Evolutionary conservation across 2,329 filamentous ascomycete species (phyloP).

Genomic region (Penicillium capsulatum): DNA sequence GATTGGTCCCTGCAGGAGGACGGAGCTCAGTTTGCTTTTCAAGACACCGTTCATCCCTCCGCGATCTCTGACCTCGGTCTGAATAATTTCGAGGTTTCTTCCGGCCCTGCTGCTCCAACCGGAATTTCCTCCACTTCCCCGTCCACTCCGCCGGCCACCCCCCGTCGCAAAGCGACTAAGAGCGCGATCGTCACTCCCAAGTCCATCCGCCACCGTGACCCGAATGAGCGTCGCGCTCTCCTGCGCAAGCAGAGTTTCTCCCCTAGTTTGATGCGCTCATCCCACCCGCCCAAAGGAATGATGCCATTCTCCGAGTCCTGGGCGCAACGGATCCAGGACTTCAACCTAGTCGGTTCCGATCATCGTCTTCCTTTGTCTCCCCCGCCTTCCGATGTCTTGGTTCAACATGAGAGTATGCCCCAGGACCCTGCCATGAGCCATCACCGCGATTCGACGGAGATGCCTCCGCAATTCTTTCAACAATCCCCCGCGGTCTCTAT

Average conservation of each 20-base stretch:
- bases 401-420: slow-evolving; percentile 38
- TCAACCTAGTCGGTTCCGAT: slow-evolving; percentile 47
- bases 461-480: slow-evolving; percentile 31
- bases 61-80: slow-evolving; percentile 31
- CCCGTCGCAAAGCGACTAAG: slow-evolving; percentile 35
- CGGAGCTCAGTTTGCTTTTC: slow-evolving; percentile 36
- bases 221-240: slow-evolving; percentile 37
- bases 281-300: slow-evolving; percentile 43
- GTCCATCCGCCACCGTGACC: slow-evolving; percentile 38
- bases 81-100: slow-evolving; percentile 32
- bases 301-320: slow-evolving; percentile 47
- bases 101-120: slow-evolving; percentile 19
- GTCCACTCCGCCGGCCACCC: slow-evolving; percentile 37
- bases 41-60: slow-evolving; percentile 38
- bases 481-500: slow-evolving; percentile 34
- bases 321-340: slow-evolving; percentile 53
- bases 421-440: slow-evolving; percentile 31
- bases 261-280: slow-evolving; percentile 54
- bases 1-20: slow-evolving; percentile 52
- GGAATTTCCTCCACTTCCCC: slow-evolving; percentile 27
- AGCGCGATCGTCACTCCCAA: slow-evolving; percentile 38
- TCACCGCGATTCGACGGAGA: slow-evolving; percentile 25
- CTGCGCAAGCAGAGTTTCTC: slow-evolving; percentile 44
- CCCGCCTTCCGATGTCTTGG: slow-evolving; percentile 43
- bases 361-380: slow-evolving; percentile 44